phyloP scores from a whole-genome alignment of 75 land plant species.

The Pinus albicaulis region DNA sequence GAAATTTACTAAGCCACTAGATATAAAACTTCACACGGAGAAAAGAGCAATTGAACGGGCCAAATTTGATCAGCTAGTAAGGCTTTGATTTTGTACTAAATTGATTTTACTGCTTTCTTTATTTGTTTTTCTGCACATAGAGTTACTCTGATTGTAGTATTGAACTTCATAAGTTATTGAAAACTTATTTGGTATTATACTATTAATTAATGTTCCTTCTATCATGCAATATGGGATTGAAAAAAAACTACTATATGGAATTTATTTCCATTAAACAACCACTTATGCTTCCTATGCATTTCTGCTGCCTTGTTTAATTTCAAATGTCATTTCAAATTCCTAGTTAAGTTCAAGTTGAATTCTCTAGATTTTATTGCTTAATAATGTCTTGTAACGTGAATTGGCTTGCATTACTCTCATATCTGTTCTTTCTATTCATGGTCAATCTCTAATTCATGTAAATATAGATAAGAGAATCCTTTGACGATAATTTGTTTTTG shows the following conservation, averaged over 20 bases:
- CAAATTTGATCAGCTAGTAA: constrained; percentile 62
- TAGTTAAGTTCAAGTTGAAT: neutral
- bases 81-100: neutral
- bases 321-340: neutral
- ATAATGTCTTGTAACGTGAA: no score
- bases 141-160: neutral
- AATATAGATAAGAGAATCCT: neutral
- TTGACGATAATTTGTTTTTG: neutral
- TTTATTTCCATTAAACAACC: neutral
- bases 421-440: neutral
- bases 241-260: no score
- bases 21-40: constrained; percentile 63
- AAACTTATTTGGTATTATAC: no score
- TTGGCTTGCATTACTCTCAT: neutral
- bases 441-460: neutral
- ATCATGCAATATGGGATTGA: no score
- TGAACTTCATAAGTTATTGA: neutral
- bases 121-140: neutral
- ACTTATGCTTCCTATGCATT: neutral
- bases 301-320: neutral
- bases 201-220: no score
- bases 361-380: neutral
- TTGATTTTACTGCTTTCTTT: neutral
- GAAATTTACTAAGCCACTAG: constrained; percentile 44
- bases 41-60: constrained; percentile 67